phyloP scores from a whole-genome alignment of 768 basidiomycete species.

The Phanerochaete sordida region DNA sequence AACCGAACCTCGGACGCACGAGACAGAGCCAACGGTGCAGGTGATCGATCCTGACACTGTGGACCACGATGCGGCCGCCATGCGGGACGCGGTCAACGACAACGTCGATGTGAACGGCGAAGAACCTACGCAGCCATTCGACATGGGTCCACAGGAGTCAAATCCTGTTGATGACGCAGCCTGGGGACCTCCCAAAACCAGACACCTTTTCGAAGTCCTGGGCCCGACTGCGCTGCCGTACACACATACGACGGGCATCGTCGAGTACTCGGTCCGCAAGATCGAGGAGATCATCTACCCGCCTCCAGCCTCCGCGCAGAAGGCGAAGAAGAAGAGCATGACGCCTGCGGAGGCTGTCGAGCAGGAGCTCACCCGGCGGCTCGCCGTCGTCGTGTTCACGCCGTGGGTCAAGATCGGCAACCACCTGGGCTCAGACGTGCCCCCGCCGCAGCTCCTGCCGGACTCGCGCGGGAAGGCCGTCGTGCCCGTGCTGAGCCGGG shows the following conservation, averaged over 20 bases:
- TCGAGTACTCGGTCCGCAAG: slow-evolving; percentile 62
- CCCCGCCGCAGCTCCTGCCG: slow-evolving; percentile 29
- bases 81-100: slow-evolving; percentile 11
- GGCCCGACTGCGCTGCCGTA: slow-evolving; percentile 55
- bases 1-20: too few species aligned
- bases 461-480: slow-evolving; percentile 36
- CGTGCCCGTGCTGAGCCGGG: slow-evolving; percentile 56
- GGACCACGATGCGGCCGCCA: slow-evolving; percentile 9
- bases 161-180: slow-evolving; percentile 3
- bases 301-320: slow-evolving; percentile 26
- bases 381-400: slow-evolving; percentile 48
- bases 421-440: slow-evolving; percentile 35
- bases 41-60: slow-evolving; percentile 12
- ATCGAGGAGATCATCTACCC: slow-evolving; percentile 44
- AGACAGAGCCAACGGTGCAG: slow-evolving; percentile 8
- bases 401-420: slow-evolving; percentile 48
- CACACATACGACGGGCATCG: slow-evolving; percentile 62
- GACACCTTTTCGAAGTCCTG: slow-evolving; percentile 38
- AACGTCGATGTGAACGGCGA: slow-evolving; percentile 16
- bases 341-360: slow-evolving; percentile 35
- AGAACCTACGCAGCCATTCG: slow-evolving; percentile 1
- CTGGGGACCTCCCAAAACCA: slow-evolving; percentile 9
- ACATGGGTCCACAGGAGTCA: slow-evolving; percentile 3
- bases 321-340: slow-evolving; percentile 1
- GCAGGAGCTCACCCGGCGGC: slow-evolving; percentile 39